These are phyloP conservation scores for Noccaea bulbosa DNA, from an alignment of 345 rosid species.

Conservation along the genomic window DNA sequence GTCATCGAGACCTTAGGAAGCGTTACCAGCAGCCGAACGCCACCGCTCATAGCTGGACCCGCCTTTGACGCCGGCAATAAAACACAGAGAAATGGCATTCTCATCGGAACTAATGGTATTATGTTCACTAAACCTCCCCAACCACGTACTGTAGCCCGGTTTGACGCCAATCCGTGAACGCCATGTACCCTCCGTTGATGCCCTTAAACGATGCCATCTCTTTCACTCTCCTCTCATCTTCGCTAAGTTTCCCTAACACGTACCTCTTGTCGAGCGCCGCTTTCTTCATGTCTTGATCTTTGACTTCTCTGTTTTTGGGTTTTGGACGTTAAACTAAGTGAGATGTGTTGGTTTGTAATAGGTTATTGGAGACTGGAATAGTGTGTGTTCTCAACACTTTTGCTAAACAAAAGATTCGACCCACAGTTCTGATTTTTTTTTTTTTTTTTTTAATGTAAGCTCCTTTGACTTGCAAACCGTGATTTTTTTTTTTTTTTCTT, in stretches of 20 bases:
- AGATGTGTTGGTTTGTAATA: no score
- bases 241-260: slow-evolving; percentile 20
- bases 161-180: slow-evolving; percentile 53
- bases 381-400: slow-evolving; percentile 4
- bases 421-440: slow-evolving; percentile 11
- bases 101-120: slow-evolving; percentile 43
- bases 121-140: slow-evolving; percentile 50
- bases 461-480: not conserved
- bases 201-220: no score
- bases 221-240: slow-evolving; percentile 23
- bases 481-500: no score
- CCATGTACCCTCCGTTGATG: slow-evolving; percentile 29
- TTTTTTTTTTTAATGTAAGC: slow-evolving; percentile 32
- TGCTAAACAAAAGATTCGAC: not conserved
- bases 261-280: not conserved
- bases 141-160: slow-evolving; percentile 38
- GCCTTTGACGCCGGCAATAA: slow-evolving; percentile 42
- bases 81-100: no score
- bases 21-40: slow-evolving; percentile 47
- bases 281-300: slow-evolving; percentile 42
- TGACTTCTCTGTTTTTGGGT: not conserved
- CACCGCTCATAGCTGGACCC: slow-evolving; percentile 42
- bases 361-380: slow-evolving; percentile 24
- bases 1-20: slow-evolving; percentile 51
- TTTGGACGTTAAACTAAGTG: not conserved